phyloP scores from a whole-genome alignment of 116 monocot genomes.

The Cymodocea nodosa region DNA sequence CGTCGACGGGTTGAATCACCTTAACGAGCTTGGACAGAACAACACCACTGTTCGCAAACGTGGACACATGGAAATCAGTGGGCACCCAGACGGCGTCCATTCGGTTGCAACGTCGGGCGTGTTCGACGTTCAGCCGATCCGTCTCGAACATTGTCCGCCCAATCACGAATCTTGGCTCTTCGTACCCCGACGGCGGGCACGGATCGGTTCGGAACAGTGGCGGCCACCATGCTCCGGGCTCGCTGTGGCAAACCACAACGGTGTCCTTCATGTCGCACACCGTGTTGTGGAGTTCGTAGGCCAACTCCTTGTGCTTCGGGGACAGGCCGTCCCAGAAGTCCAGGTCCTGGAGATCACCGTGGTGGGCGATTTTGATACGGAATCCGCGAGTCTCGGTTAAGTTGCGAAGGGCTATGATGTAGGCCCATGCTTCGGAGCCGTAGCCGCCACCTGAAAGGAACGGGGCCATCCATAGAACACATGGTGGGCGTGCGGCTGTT shows the following conservation, averaged over 20 bases:
- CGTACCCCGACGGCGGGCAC: slow-evolving; percentile 47
- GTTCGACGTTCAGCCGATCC: slow-evolving; percentile 34
- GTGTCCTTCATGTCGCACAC: slow-evolving; percentile 19
- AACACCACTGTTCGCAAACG: slow-evolving; percentile 39
- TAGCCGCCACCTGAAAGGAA: slow-evolving; percentile 66
- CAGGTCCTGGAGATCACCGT: slow-evolving; percentile 29
- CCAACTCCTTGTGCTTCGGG: slow-evolving; percentile 13
- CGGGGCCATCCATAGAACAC: slow-evolving; percentile 82
- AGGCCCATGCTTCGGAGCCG: slow-evolving; percentile 75
- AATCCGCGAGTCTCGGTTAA: not conserved
- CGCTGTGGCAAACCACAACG: slow-evolving; percentile 60
- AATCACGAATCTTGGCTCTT: slow-evolving; percentile 24
- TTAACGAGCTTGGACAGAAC: slow-evolving; percentile 33
- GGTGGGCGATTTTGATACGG: slow-evolving; percentile 30
- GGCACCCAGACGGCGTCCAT: slow-evolving; percentile 66
- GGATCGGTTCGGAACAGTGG: slow-evolving; percentile 37
- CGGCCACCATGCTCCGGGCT: slow-evolving; percentile 60
- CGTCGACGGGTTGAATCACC: slow-evolving; percentile 46
- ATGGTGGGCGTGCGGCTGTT: slow-evolving; percentile 36
- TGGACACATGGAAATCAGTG: slow-evolving; percentile 35
- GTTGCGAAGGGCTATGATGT: slow-evolving; percentile 18
- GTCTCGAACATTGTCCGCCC: slow-evolving; percentile 81
- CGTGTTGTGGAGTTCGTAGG: slow-evolving; percentile 14
- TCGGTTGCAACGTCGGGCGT: slow-evolving; percentile 36
- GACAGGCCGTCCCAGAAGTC: slow-evolving; percentile 48